These are phyloP conservation scores for Magnusiomyces ingens DNA, from an alignment of 1,139 yeast genomes.

Conservation along the genomic window DNA sequence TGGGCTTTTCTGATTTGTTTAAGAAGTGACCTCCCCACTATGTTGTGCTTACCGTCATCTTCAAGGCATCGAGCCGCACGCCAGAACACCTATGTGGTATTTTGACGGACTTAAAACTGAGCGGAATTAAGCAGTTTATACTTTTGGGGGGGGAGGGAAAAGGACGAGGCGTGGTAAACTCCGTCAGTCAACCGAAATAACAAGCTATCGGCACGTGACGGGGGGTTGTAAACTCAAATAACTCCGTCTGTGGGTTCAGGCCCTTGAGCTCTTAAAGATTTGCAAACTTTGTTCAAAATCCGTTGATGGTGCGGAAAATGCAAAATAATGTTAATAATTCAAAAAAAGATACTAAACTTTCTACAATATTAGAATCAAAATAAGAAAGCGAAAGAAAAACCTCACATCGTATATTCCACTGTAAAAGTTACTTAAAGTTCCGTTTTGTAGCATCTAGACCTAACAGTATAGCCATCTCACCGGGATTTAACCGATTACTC, in stretches of 20 bases:
- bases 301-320: not conserved
- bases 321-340: too few relatives aligned
- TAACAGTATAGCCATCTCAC: not conserved
- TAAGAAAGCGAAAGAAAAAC: not conserved
- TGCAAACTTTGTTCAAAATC: not conserved
- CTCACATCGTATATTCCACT: not conserved
- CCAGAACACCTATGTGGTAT: not conserved
- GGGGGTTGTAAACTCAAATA: too few relatives aligned
- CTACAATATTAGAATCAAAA: not conserved
- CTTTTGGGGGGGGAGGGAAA: not conserved
- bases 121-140: too few relatives aligned
- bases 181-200: not conserved
- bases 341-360: too few relatives aligned
- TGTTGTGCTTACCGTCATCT: too few relatives aligned
- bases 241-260: too few relatives aligned
- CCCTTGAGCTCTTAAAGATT: too few relatives aligned
- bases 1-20: not conserved
- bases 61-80: not conserved
- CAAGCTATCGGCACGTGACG: too few relatives aligned
- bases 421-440: not conserved
- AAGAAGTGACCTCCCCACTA: not conserved
- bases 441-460: not conserved
- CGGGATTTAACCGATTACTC: slow-evolving; percentile 1
- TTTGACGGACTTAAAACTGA: not conserved
- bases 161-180: not conserved